Evolutionary conservation across 345 rosid genomes (phyloP).

Genomic region (Lepidium sativum): DNA sequence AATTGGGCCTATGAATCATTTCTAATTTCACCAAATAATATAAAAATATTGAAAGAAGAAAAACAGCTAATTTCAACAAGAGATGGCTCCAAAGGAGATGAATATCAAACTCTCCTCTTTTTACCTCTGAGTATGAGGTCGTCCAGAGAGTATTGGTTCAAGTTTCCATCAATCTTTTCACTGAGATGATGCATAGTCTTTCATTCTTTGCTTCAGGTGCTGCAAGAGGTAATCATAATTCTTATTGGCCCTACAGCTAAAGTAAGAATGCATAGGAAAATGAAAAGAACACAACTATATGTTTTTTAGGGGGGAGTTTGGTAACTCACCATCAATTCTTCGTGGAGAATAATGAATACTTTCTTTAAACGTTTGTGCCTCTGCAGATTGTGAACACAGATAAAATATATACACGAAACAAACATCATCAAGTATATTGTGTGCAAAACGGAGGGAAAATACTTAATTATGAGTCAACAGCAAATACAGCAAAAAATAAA

Average conservation of each 20-base stretch:
- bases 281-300: too few relatives aligned
- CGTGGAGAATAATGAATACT: slow-evolving; percentile 69
- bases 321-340: slow-evolving; percentile 58
- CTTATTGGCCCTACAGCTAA: not conserved
- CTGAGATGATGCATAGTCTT: slow-evolving; percentile 44
- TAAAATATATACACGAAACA: not conserved
- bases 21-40: slow-evolving; percentile 6
- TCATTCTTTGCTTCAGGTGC: slow-evolving; percentile 71
- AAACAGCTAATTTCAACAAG: not conserved
- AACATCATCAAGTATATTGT: not conserved
- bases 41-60: not conserved
- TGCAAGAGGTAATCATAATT: slow-evolving; percentile 31
- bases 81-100: too few relatives aligned
- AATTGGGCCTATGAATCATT: slow-evolving; percentile 30
- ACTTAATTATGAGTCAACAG: not conserved
- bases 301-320: too few relatives aligned
- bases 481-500: too few relatives aligned
- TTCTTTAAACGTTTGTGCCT: slow-evolving; percentile 72
- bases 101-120: not conserved
- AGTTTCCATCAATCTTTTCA: slow-evolving; percentile 33
- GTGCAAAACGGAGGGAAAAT: not conserved
- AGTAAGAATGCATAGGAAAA: not conserved
- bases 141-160: slow-evolving; percentile 8
- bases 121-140: slow-evolving; percentile 5
- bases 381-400: slow-evolving; percentile 36